Conservation (phyloP, 176 grass and related monocot species). For the Miscanthus lutarioriparius region DNA sequence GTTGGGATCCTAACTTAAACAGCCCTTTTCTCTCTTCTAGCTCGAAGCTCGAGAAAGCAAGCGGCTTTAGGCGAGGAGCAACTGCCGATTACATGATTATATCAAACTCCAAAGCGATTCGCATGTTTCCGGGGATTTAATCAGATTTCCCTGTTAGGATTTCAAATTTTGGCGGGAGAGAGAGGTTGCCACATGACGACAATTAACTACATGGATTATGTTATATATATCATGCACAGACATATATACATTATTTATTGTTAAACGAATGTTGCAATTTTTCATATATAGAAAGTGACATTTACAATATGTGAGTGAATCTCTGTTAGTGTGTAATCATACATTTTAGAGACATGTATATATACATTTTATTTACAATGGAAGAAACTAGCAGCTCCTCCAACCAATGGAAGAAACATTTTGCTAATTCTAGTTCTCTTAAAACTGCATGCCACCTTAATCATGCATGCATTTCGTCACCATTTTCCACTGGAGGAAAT, state of each 20-base stretch:
- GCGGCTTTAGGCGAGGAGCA: conserved; percentile 33
- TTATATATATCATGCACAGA: background rate
- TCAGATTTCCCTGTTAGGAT: conserved; percentile 38
- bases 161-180: conserved; percentile 59
- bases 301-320: background rate
- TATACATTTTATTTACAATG: background rate
- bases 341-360: background rate
- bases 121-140: conserved; percentile 48
- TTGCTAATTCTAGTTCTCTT: background rate
- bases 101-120: conserved; percentile 31
- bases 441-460: background rate
- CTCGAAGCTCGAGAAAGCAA: conserved; percentile 48
- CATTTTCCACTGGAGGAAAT: background rate
- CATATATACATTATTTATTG: background rate
- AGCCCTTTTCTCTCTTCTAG: background rate
- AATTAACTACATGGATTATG: background rate
- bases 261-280: background rate
- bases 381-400: background rate
- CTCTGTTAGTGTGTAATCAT: background rate
- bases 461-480: background rate
- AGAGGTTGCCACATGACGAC: conserved; percentile 12
- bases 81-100: conserved; percentile 34
- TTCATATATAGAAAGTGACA: background rate
- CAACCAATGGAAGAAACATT: background rate
- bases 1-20: conserved; percentile 46